Conservation (phyloP, 2,329 filamentous ascomycete genomes). For the Nothophoma quercina region DNA sequence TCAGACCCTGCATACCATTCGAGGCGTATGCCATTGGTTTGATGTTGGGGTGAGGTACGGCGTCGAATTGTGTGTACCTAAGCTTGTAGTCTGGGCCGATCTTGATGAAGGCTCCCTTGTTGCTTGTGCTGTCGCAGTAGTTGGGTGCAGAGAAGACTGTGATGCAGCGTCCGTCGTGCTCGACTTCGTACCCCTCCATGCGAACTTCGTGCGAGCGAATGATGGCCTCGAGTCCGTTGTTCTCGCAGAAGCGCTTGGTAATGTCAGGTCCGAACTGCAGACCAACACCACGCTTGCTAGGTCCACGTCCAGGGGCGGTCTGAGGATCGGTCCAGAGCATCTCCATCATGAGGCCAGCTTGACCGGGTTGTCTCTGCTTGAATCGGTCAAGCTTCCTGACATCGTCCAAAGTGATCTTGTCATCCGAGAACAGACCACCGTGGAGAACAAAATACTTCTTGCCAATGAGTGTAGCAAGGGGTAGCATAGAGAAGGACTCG, state of each 20-base stretch:
- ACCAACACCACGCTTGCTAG: conserved; percentile 95
- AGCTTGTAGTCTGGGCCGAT: conserved; percentile 91
- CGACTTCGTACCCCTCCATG: conserved; percentile 99
- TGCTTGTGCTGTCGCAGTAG: conserved; percentile 98
- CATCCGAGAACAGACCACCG: conserved; percentile 94
- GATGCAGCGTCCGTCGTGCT: conserved; percentile 94
- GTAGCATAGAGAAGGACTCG: conserved; percentile 94
- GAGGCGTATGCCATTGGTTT: conserved; percentile 92
- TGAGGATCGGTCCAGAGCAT: conserved; percentile 99
- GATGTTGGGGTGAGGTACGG: conserved; percentile 94
- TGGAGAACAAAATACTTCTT: conserved; percentile 91
- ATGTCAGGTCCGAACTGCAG: conserved; percentile 97
- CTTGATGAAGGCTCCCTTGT: conserved; percentile 98
- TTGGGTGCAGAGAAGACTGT: conserved; percentile 98
- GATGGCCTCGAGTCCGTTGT: conserved; percentile 91
- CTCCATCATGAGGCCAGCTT: conserved; percentile 98
- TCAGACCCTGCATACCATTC: conserved; percentile 78
- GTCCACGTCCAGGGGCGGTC: conserved; percentile 81
- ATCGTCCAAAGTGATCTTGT: conserved; percentile 89
- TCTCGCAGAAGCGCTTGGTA: conserved; percentile 95
- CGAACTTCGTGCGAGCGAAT: conserved; percentile 97
- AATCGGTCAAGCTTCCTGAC: conserved; percentile 93
- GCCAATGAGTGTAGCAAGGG: conserved; percentile 89
- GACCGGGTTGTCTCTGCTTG: conserved; percentile 89
- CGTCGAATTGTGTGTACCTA: conserved; percentile 91